Evolutionary conservation across 2,329 filamentous ascomycete species (phyloP), one percentile per base, ranked within the genome.

Genomic region (Fusarium subglutinans): DNA sequence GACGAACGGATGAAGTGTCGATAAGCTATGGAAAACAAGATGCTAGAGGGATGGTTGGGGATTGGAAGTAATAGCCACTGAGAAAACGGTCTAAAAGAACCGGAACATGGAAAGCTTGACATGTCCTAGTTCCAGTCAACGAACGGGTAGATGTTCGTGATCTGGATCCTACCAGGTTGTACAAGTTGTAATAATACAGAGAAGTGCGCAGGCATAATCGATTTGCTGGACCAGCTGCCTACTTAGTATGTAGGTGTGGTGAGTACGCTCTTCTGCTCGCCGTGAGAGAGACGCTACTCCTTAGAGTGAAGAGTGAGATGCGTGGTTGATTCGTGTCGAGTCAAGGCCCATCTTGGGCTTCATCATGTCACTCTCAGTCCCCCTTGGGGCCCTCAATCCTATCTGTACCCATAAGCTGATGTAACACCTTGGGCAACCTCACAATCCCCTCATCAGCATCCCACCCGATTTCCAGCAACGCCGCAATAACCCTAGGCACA

Each of bases 1-100:
- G 40, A n/a, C 60, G 62, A 33, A 73, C 59, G 0, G 71, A 73
- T 35, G 71, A 74, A 14, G 37, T 70, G 3, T 70, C 56, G 2
- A 43, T 74, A 4, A 73, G 70, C 6, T 74, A 74, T n/a, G 50
- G 35, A 0, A 28, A 47, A 2, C 26, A 47, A 1, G 44, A 28
- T 11, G 13, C 18, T 28, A 22, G 26, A 15, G 26, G 11, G 4
- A 22, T 6, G 26, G 13, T 7, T 11, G 8, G 18, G 26, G 13
- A 28, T 4, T 47, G 44, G 18, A 47, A 28, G 24, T 22, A 22
- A 47, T 20, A 2, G 1, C 4, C 18, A 14, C 44, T 22, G 0
- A 4, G 17, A 26, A 9, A 47, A 10, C 4, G 12, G 44, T 20
- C 9, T 6, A 5, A 28, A 8, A 2, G 18, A 28, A 18, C 22